Evolutionary conservation across 805 yeast genomes (phyloP).

Genomic region (Kodamaea lidongshanica): DNA sequence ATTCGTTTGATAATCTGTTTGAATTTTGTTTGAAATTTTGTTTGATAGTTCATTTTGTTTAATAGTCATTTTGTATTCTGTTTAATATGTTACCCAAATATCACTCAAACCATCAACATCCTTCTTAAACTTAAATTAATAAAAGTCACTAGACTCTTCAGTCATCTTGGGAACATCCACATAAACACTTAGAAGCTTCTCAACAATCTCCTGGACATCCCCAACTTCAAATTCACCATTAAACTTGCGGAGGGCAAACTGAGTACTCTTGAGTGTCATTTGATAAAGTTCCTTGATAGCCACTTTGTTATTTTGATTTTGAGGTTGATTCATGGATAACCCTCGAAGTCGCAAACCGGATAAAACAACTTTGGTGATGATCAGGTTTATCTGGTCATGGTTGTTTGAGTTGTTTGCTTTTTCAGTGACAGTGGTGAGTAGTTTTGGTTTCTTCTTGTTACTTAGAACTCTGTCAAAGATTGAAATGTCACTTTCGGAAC

Average conservation of each 20-base stretch:
- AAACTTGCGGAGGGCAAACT: constrained; percentile 35
- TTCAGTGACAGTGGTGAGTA: too few species aligned
- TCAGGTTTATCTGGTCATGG: constrained; percentile 28
- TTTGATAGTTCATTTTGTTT: too few species aligned
- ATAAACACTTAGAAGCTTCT: constrained; percentile 30
- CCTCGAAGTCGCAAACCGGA: constrained; percentile 40
- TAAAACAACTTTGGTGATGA: constrained; percentile 29
- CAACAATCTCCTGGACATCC: constrained; percentile 36
- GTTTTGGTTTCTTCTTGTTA: constrained; percentile 15
- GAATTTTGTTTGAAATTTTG: too few species aligned
- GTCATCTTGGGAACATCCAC: constrained; percentile 26
- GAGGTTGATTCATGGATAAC: constrained; percentile 19
- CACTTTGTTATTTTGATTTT: constrained; percentile 27
- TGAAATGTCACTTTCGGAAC: constrained; percentile 11
- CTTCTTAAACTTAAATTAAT: too few species aligned
- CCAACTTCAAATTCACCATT: constrained; percentile 22
- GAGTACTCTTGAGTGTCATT: constrained; percentile 34
- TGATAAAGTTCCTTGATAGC: constrained; percentile 36
- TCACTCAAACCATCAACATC: too few species aligned
- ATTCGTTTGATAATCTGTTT: too few species aligned
- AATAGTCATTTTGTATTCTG: too few species aligned
- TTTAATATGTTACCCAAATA: too few species aligned
- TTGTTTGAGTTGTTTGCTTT: constrained; percentile 9
- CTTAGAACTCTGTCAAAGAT: constrained; percentile 33
- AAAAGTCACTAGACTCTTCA: too few species aligned